Evolutionary conservation across 1,139 yeast species (phyloP).

Genomic region (Suhomyces guaymorum): DNA sequence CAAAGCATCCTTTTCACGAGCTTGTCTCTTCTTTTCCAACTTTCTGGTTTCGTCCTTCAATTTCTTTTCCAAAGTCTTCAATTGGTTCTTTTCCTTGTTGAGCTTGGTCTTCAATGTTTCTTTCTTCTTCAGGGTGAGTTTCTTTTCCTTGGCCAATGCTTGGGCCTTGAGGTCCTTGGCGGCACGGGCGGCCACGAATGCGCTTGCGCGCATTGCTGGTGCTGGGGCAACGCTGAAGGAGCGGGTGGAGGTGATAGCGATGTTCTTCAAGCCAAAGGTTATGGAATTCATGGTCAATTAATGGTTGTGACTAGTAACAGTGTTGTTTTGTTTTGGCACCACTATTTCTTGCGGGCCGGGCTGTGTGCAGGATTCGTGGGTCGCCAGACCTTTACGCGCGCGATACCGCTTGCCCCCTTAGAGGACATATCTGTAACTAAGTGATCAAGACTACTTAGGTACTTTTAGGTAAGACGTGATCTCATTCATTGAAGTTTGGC

Average conservation of each 20-base stretch:
- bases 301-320: not conserved
- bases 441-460: not conserved
- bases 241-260: constrained; percentile 3
- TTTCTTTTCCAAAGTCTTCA: constrained; percentile 22
- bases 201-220: constrained; percentile 2
- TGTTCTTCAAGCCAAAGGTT: constrained; percentile 4
- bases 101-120: constrained; percentile 18
- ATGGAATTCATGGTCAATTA: constrained; percentile 1
- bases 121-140: constrained; percentile 15
- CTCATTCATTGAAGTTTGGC: too few relatives aligned
- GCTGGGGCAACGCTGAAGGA: constrained; percentile 4
- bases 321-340: constrained; percentile 7
- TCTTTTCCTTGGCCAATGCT: constrained; percentile 11
- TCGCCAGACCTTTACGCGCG: not conserved
- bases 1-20: constrained; percentile 18
- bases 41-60: constrained; percentile 21
- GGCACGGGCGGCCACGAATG: constrained; percentile 6
- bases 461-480: too few relatives aligned
- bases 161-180: constrained; percentile 4
- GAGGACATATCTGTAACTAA: not conserved
- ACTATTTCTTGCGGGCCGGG: constrained; percentile 2
- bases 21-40: constrained; percentile 17
- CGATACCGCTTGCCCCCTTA: not conserved
- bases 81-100: constrained; percentile 27
- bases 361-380: constrained; percentile 9